phyloP scores from a whole-genome alignment of 2,329 filamentous ascomycete genomes.

The Ophiognomonia clavigignenti-juglandacearum region DNA sequence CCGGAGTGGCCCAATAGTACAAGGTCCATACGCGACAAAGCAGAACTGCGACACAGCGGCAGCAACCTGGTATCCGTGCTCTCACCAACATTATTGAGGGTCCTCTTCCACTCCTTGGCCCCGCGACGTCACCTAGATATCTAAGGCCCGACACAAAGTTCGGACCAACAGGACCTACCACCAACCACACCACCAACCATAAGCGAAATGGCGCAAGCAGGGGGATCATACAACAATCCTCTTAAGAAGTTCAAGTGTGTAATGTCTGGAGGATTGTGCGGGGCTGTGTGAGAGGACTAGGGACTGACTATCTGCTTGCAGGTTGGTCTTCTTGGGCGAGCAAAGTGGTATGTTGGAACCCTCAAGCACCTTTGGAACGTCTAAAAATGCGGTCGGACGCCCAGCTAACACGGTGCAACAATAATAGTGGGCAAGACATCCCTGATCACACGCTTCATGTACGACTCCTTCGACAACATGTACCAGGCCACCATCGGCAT shows the following conservation, averaged over 20 bases:
- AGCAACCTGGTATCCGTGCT: too few species aligned
- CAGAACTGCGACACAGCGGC: too few species aligned
- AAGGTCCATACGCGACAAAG: too few species aligned
- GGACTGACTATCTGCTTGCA: slow-evolving; percentile 31
- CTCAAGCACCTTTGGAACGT: slow-evolving; percentile 33
- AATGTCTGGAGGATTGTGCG: background rate
- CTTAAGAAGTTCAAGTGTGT: slow-evolving; percentile 99
- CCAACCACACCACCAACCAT: slow-evolving; percentile 36
- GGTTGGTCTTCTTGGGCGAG: slow-evolving; percentile 95
- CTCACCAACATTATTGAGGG: background rate
- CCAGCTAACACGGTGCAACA: slow-evolving; percentile 17
- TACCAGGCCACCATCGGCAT: slow-evolving; percentile 99
- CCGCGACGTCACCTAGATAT: background rate
- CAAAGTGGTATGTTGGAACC: slow-evolving; percentile 76
- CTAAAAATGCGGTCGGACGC: background rate
- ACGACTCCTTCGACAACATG: slow-evolving; percentile 99
- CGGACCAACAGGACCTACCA: slow-evolving; percentile 12
- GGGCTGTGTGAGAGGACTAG: background rate
- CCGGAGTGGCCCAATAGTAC: background rate
- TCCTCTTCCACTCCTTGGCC: background rate
- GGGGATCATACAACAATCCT: slow-evolving; percentile 94
- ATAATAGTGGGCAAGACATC: slow-evolving; percentile 99
- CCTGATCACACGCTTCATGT: slow-evolving; percentile 99
- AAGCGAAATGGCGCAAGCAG: slow-evolving; percentile 81
- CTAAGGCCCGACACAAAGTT: background rate